Percentiles rank a stretch among this genome's conserved stretches.
Conservation (phyloP, 2,329 filamentous ascomycete species). For the Epichloe sp. region DNA sequence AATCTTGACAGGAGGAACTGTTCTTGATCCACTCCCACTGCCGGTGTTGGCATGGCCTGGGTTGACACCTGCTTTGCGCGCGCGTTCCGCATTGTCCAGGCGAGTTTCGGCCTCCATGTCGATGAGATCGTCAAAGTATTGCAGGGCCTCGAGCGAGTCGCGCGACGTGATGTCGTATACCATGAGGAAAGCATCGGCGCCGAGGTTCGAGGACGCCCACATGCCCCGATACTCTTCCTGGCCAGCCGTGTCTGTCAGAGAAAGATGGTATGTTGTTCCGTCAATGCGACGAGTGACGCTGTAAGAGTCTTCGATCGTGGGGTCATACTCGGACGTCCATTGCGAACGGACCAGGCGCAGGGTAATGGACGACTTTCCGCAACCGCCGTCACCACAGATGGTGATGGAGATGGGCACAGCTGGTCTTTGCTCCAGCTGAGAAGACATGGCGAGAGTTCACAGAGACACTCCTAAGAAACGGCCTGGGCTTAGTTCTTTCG, state of each 20-base stretch:
- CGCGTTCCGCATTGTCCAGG: slow-evolving; percentile 46
- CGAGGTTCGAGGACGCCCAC: slow-evolving; percentile 68
- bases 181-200: slow-evolving; percentile 70
- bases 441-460: slow-evolving; percentile 1
- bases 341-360: slow-evolving; percentile 68
- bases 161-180: slow-evolving; percentile 75
- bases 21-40: slow-evolving; percentile 27
- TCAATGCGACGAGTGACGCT: slow-evolving; percentile 69
- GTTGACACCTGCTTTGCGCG: slow-evolving; percentile 29
- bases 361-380: slow-evolving; percentile 76
- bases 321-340: slow-evolving; percentile 76
- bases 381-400: slow-evolving; percentile 76
- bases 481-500: no score
- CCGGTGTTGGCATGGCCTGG: slow-evolving; percentile 16
- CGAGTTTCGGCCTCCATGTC: slow-evolving; percentile 67
- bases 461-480: background rate
- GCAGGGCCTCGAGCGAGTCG: slow-evolving; percentile 55
- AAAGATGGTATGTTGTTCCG: slow-evolving; percentile 66
- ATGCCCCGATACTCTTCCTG: slow-evolving; percentile 83
- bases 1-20: slow-evolving; percentile 65
- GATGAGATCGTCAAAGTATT: slow-evolving; percentile 73
- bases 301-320: slow-evolving; percentile 75
- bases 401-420: slow-evolving; percentile 58
- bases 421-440: slow-evolving; percentile 8
- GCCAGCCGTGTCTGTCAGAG: slow-evolving; percentile 73